A percentile compares a stretch with the other conserved stretches of the same genome.
phyloP scores from a whole-genome alignment of 2,329 filamentous ascomycete genomes.

The Botryotinia convoluta region DNA sequence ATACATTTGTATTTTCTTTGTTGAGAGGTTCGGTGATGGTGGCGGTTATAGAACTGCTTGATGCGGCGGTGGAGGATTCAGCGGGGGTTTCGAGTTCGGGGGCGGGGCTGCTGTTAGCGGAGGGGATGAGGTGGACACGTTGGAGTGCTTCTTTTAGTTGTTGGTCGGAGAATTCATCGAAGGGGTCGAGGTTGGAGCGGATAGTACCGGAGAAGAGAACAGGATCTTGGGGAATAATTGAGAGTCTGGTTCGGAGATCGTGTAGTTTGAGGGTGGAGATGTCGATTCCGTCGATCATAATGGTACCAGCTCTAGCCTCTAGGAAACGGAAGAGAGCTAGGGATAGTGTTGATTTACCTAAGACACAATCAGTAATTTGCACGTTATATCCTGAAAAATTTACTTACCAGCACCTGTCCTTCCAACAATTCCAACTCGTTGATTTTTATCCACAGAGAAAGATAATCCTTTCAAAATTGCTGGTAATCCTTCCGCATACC shows the following conservation, averaged over 20 bases:
- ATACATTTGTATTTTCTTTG: conserved; percentile 61
- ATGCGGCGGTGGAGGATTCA: conserved; percentile 15
- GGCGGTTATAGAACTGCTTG: neutral
- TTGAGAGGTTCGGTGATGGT: conserved; percentile 34
- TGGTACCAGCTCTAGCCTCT: conserved; percentile 42
- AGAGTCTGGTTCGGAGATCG: conserved; percentile 33
- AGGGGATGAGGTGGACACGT: conserved; percentile 76
- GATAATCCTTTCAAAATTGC: conserved; percentile 66
- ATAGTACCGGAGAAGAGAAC: conserved; percentile 87
- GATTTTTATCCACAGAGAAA: conserved; percentile 62
- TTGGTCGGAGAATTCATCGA: conserved; percentile 78
- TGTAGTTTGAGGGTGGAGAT: conserved; percentile 37
- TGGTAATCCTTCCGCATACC: conserved; percentile 68
- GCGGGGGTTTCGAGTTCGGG: conserved; percentile 5
- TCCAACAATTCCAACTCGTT: conserved; percentile 43
- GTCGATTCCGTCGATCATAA: conserved; percentile 35
- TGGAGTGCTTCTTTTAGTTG: conserved; percentile 80
- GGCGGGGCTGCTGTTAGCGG: neutral
- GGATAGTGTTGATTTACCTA: conserved; percentile 33
- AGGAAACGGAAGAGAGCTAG: conserved; percentile 33
- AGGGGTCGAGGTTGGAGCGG: conserved; percentile 87
- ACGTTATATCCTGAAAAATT: conserved; percentile 2
- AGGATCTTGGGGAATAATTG: conserved; percentile 53
- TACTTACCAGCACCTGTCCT: conserved; percentile 35
- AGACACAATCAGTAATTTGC: conserved; percentile 23